Evolutionary conservation across 2,329 filamentous ascomycete genomes (phyloP), one percentile per base, ranked within the genome.

Genomic region (Pseudogymnoascus sp.): DNA sequence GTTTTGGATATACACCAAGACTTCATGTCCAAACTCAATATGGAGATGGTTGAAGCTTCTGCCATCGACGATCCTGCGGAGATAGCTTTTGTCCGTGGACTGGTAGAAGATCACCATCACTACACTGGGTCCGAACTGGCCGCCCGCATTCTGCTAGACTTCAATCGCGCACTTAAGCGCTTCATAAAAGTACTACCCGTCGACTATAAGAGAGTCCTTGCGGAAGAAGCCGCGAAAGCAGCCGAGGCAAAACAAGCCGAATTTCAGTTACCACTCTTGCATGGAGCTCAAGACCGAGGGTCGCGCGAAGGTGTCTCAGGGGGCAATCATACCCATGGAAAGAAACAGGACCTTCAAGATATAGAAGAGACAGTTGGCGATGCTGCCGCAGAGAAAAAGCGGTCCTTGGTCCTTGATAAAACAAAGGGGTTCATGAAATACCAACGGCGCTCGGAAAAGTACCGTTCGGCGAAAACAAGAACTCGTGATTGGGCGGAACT

Each of bases 401-500:
- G 89, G 62, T 90, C 92, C 5, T 83, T 97, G 19, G 91, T 97
- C 6, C 85, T 98, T n/a, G 93, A 98, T 81, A 98, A 98, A 85
- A 98, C 93, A 1, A 88, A 87, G 71, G 93, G 93, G 31, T 98
- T 98, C 82, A 97, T 96, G 92, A 95, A 96, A 78, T 98, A 97
- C 79, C 85, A 90, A 75, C 90, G 93, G 63, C 90, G 92, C 65
- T 86, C 89, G 19, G 93, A 98, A 82, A 97, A 96, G 80, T 97
- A 97, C 77, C 89, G 93, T 69, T 87, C 86, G 73, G 85, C 90
- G 4, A 89, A 90, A 76, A 92, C 90, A 45, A 85, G 93, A 71
- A 92, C 87, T 67, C 92, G 93, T 75, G 93, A 98, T 74, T 98
- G 93, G 93, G 90, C 89, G 43, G 93, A 98, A 79, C 84, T 98